Conservation (phyloP, 2,329 filamentous ascomycete species). For the Juglanconis oblonga region DNA sequence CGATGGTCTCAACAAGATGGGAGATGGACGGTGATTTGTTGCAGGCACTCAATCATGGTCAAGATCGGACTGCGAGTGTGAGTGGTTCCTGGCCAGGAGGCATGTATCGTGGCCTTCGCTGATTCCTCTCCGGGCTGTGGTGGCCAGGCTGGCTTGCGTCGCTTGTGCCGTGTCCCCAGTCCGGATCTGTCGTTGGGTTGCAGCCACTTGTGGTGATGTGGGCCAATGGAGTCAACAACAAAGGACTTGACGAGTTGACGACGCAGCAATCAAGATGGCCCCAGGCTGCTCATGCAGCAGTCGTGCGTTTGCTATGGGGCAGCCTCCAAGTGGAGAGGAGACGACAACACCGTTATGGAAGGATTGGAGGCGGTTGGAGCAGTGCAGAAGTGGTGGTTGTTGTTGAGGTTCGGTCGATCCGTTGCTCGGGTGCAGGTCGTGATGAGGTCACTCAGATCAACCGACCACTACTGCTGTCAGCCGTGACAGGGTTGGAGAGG, state of each 20-base stretch:
- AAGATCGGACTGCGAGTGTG: background rate
- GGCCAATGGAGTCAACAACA: constrained; percentile 12
- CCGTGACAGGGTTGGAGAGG: background rate
- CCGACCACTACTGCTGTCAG: background rate
- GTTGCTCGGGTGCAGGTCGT: background rate
- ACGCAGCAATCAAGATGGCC: constrained; percentile 4
- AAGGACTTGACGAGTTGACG: no score
- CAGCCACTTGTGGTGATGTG: constrained; percentile 5
- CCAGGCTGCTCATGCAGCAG: constrained; percentile 9
- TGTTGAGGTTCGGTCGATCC: background rate
- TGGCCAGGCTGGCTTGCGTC: constrained; percentile 18
- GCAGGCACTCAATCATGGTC: constrained; percentile 17
- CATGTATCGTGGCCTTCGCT: constrained; percentile 18
- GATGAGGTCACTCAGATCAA: background rate
- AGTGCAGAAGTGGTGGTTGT: background rate
- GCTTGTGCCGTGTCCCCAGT: constrained; percentile 15
- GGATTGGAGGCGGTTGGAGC: background rate
- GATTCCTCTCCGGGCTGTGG: constrained; percentile 9
- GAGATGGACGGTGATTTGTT: constrained; percentile 11
- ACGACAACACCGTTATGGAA: background rate
- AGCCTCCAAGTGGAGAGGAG: background rate
- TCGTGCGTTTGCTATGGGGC: background rate
- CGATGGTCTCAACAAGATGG: constrained; percentile 14
- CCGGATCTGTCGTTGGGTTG: constrained; percentile 1
- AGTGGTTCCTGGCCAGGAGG: constrained; percentile 4